Percentiles rank a stretch among this genome's conserved stretches.
phyloP scores from a whole-genome alignment of 306 rosid species.

The Pterocarpus macrocarpus region DNA sequence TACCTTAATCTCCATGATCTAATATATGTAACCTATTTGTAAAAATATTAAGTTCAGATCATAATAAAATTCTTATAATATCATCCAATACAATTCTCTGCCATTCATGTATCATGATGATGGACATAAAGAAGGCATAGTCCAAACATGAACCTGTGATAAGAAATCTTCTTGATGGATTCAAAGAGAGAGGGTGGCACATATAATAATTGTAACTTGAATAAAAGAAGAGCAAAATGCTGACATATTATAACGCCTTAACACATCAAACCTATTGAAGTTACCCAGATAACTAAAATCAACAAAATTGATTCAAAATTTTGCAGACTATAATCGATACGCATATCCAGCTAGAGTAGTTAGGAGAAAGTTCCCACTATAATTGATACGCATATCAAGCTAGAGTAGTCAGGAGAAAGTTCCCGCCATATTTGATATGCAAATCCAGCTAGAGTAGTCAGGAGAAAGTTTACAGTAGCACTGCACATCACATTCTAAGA shows the following conservation, averaged over 20 bases:
- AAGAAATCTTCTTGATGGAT: conserved; percentile 23
- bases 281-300: conserved; percentile 19
- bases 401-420: neutral
- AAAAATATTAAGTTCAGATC: neutral
- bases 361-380: neutral
- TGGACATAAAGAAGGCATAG: conserved; percentile 28
- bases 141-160: conserved; percentile 25
- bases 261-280: conserved; percentile 24
- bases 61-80: neutral
- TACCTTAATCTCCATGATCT: conserved; percentile 8
- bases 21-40: neutral
- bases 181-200: neutral
- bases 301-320: neutral
- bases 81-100: neutral
- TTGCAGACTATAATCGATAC: neutral
- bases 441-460: neutral
- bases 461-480: conserved; percentile 4
- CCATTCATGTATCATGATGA: conserved; percentile 1
- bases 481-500: neutral
- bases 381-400: conserved; percentile 9
- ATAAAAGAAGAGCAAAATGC: conserved; percentile 11
- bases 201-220: neutral
- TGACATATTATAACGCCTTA: neutral
- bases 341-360: neutral
- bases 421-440: neutral